phyloP scores from a whole-genome alignment of 225 moss, liverwort and hornwort species.

The Thuidium tamariscinum region DNA sequence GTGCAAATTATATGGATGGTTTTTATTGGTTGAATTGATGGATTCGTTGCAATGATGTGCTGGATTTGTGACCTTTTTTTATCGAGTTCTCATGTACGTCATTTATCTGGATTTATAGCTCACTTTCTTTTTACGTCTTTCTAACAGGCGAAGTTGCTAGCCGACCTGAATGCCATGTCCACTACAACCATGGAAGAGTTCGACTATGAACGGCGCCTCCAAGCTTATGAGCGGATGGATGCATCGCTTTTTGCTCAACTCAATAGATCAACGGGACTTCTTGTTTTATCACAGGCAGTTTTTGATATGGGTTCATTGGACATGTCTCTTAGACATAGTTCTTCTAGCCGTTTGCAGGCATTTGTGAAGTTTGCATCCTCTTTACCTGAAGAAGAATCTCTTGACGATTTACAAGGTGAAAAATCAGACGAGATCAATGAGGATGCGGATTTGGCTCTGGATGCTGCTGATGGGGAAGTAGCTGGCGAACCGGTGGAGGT shows the following conservation, averaged over 20 bases:
- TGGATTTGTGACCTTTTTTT: neutral
- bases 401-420: conserved; percentile 2
- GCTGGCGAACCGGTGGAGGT: conserved; percentile 4
- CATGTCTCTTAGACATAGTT: conserved; percentile 81
- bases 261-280: conserved; percentile 51
- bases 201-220: conserved; percentile 67
- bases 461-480: conserved; percentile 2
- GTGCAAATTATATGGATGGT: neutral
- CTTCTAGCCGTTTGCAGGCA: conserved; percentile 68
- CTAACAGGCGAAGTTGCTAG: conserved; percentile 53
- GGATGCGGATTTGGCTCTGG: neutral
- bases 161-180: conserved; percentile 86
- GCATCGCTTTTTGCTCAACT: conserved; percentile 37
- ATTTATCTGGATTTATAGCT: neutral
- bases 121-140: neutral
- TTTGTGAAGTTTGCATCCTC: conserved; percentile 67
- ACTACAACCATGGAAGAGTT: conserved; percentile 55
- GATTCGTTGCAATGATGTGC: neutral
- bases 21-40: neutral
- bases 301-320: conserved; percentile 85
- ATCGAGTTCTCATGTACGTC: neutral
- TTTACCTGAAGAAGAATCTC: conserved; percentile 27
- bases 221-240: conserved; percentile 69
- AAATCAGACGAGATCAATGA: conserved; percentile 6
- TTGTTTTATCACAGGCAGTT: conserved; percentile 72